Evolutionary conservation across 2,329 filamentous ascomycete species (phyloP).

Genomic region (Hypomyces rosellus): DNA sequence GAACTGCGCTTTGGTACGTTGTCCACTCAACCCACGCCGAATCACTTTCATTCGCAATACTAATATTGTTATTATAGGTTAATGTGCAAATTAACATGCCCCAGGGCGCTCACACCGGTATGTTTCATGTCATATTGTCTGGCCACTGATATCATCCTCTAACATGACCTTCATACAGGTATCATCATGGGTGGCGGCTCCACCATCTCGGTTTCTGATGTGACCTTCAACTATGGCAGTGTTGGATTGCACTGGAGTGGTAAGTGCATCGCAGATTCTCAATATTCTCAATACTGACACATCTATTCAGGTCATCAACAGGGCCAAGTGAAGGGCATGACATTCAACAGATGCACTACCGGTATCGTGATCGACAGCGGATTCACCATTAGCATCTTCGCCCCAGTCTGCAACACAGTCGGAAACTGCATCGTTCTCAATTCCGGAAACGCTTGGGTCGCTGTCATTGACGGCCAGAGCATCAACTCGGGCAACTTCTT

Average conservation of each 20-base stretch:
- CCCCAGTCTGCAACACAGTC: conserved; percentile 10
- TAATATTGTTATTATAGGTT: conserved; percentile 6
- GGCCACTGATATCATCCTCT: background rate
- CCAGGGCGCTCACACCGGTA: conserved; percentile 14
- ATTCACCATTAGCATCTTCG: conserved; percentile 8
- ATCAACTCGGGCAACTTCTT: conserved; percentile 12
- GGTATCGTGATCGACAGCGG: conserved; percentile 9
- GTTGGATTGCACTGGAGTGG: conserved; percentile 17
- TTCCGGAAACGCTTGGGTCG: conserved; percentile 9
- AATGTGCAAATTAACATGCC: conserved; percentile 14
- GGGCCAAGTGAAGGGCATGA: conserved; percentile 11
- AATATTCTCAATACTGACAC: background rate
- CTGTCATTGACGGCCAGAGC: conserved; percentile 8
- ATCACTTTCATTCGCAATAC: background rate
- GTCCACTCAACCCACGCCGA: background rate
- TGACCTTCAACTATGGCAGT: conserved; percentile 14
- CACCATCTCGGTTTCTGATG: conserved; percentile 15
- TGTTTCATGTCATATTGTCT: background rate
- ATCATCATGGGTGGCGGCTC: conserved; percentile 12
- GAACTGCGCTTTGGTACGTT: conserved; percentile 15
- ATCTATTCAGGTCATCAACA: conserved; percentile 5
- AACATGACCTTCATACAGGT: background rate
- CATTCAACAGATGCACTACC: conserved; percentile 5
- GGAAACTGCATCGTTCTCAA: conserved; percentile 7
- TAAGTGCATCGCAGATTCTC: conserved; percentile 3